Evolutionary conservation across 2,329 filamentous ascomycete species (phyloP), one percentile per base, ranked within the genome.

Genomic region (Aspergillus ibericus): DNA sequence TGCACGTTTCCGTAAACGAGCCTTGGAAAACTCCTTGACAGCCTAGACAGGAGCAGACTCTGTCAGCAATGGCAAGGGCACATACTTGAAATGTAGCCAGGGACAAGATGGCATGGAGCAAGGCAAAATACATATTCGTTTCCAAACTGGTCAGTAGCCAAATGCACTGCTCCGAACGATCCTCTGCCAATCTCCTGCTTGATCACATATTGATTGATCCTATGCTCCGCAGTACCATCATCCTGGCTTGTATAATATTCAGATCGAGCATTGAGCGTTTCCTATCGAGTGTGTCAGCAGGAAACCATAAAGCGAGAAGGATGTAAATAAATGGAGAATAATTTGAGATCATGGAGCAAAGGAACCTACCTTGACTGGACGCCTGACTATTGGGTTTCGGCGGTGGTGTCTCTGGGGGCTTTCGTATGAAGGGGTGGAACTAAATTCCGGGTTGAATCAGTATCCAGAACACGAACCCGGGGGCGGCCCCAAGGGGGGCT

Each of bases 11-110:
- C 93, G 87, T 55, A 99, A 81, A 35, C 93, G 87, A 2, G 91
- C 87, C 73, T 99, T 99, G 59, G 93, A 98, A 77, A 99, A 98
- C 71, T 98, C 93, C 77, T 99, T 99, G 72, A 98, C 86, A 58
- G 95, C 93, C 93, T 96, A 18, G 59, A 52, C 56, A 49, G 54
- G 54, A 20, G 2, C 13, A 54, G 8, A 10, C 13, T 7, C 6
- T 36, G 52, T 60, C 36, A 61, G 55, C 27, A 60, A 66, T 16
- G 35, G 35, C n/a, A 2, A 15, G 8, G n/a, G 16, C 10, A n/a
- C 5, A 38, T 27, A 6, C 13, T 25, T 16, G 8, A 15, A 20
- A 13, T 9, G 22, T 27, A n/a, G 13, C 12, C 20, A 15, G 13
- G 22, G 42, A 46, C 8, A 15, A 27, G 10, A 25, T 27, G 20